Conservation (phyloP, 2,329 filamentous ascomycete species). For the Talaromyces sp. region DNA sequence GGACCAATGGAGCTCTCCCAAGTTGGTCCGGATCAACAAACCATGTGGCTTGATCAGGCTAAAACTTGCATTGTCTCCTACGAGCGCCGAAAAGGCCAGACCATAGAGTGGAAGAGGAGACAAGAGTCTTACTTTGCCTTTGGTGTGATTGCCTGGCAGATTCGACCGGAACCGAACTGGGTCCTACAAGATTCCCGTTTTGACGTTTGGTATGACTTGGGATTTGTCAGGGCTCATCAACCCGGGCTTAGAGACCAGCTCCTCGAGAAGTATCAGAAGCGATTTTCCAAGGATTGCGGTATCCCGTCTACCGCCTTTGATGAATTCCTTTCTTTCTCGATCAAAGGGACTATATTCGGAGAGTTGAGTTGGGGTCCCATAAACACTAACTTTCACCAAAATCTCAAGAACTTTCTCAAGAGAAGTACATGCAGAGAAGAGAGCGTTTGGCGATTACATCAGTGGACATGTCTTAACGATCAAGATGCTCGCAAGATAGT, state of each 20-base stretch:
- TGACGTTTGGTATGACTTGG: background rate
- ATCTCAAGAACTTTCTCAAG: background rate
- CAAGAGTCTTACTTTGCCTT: background rate
- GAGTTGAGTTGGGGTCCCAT: too few relatives aligned
- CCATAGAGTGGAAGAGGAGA: background rate
- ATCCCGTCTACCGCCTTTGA: background rate
- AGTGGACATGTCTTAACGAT: background rate
- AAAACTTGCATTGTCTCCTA: background rate
- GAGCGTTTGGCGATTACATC: background rate
- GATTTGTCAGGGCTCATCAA: background rate
- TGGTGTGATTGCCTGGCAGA: background rate
- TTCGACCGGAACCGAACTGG: background rate
- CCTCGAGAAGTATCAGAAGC: background rate
- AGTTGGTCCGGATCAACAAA: background rate
- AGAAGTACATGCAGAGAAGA: too few relatives aligned
- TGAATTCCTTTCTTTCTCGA: too few relatives aligned
- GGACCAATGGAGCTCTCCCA: background rate
- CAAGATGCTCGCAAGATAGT: background rate
- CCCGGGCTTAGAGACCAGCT: background rate
- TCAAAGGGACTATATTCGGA: too few relatives aligned
- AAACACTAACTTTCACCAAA: too few relatives aligned
- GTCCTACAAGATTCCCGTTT: background rate
- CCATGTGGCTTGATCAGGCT: background rate
- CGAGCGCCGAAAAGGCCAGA: background rate
- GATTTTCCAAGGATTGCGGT: background rate